phyloP scores from a whole-genome alignment of 2,329 filamentous ascomycete species.

The Pleomassaria siparia region DNA sequence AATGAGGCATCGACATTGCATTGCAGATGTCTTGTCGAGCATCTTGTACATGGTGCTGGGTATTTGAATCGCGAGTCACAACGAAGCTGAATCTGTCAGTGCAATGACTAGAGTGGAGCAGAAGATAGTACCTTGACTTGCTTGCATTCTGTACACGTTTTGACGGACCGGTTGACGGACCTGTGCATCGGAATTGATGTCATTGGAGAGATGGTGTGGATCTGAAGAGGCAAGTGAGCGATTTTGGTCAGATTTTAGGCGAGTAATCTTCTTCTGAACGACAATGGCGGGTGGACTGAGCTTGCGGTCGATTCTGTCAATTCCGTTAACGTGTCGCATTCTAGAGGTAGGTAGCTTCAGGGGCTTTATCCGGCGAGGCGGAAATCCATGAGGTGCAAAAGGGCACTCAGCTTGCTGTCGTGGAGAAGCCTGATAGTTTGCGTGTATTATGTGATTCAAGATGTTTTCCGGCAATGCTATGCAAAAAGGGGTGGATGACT shows the following conservation, averaged over 20 bases:
- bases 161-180: constrained; percentile 18
- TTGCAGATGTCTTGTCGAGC: constrained; percentile 18
- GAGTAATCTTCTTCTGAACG: too few species aligned
- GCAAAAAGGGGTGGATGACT: too few species aligned
- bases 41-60: constrained; percentile 24
- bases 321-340: too few species aligned
- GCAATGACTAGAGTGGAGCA: background rate
- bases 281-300: too few species aligned
- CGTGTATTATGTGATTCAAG: too few species aligned
- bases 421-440: too few species aligned
- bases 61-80: constrained; percentile 23
- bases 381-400: too few species aligned
- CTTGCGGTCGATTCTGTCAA: too few species aligned
- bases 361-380: too few species aligned
- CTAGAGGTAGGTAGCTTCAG: too few species aligned
- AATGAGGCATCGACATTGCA: constrained; percentile 26
- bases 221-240: background rate
- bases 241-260: background rate
- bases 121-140: constrained; percentile 23
- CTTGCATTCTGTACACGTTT: constrained; percentile 29
- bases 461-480: too few species aligned
- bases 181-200: constrained; percentile 10
- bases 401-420: too few species aligned
- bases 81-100: constrained; percentile 15
- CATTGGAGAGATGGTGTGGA: background rate